phyloP scores from a whole-genome alignment of 352 stramenopile genomes.

The Peronospora farinosa region DNA sequence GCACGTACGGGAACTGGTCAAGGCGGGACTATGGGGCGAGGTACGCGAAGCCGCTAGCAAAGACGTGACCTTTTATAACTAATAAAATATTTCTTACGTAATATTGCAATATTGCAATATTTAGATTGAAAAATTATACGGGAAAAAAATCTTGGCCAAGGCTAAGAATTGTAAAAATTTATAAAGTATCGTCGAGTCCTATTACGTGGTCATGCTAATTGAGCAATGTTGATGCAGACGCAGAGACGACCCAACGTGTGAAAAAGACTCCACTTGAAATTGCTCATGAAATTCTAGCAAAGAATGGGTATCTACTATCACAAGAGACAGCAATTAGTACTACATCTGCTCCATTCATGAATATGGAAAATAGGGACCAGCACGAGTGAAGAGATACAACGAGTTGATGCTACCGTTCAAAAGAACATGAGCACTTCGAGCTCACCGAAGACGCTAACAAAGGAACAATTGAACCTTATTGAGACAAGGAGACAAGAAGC shows the following conservation, averaged over 20 bases:
- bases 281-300: conserved; percentile 51
- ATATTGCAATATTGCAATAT: background rate
- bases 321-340: background rate
- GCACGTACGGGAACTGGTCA: conserved; percentile 65
- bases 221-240: conserved; percentile 32
- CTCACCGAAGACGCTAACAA: conserved; percentile 42
- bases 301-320: conserved; percentile 46
- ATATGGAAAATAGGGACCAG: background rate
- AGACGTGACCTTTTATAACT: background rate
- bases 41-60: conserved; percentile 12
- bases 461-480: conserved; percentile 46
- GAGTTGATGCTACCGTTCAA: background rate
- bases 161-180: conserved; percentile 48
- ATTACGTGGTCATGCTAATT: background rate
- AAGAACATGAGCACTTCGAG: conserved; percentile 3
- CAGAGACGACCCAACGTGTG: conserved; percentile 45
- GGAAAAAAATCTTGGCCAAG: conserved; percentile 63
- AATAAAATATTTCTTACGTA: background rate
- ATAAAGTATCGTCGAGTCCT: background rate
- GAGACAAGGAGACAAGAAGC: conserved; percentile 48
- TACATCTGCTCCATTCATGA: background rate
- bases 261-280: conserved; percentile 58
- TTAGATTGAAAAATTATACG: conserved; percentile 60
- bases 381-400: background rate
- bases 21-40: conserved; percentile 41